phyloP scores from a whole-genome alignment of 257 asterid species.

The Solanum virginianum region DNA sequence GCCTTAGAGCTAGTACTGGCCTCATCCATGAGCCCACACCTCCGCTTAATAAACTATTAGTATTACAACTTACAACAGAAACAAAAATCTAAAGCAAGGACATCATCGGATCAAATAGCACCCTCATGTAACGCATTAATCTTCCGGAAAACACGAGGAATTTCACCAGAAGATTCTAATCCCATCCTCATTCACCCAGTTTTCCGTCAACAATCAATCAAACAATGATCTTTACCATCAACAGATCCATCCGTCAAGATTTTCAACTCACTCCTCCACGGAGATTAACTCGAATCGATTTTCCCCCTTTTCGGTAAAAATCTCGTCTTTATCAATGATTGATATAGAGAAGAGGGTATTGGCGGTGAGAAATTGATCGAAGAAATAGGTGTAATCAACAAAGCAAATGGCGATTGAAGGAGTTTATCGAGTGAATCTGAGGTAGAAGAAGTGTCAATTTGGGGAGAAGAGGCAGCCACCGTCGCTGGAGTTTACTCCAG shows the following conservation, averaged over 20 bases:
- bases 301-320: neutral
- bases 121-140: constrained; percentile 11
- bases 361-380: neutral
- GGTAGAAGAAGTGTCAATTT: neutral
- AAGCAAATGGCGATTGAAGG: neutral
- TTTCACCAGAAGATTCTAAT: constrained; percentile 81
- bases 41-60: neutral
- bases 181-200: constrained; percentile 78
- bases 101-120: constrained; percentile 2
- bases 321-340: neutral
- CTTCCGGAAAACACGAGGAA: constrained; percentile 54
- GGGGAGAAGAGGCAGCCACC: constrained; percentile 5
- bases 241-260: constrained; percentile 21
- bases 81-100: neutral
- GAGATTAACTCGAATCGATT: neutral
- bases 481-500: constrained; percentile 15
- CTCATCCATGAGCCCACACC: constrained; percentile 57
- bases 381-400: neutral
- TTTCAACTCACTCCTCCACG: neutral
- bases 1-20: constrained; percentile 16
- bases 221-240: constrained; percentile 2
- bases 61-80: neutral
- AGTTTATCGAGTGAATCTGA: neutral
- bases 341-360: neutral
- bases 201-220: constrained; percentile 9